A percentile compares a stretch with the other conserved stretches of the same genome.
Conservation (phyloP, 2,329 filamentous ascomycete genomes). For the Pseudogymnoascus sp. region DNA sequence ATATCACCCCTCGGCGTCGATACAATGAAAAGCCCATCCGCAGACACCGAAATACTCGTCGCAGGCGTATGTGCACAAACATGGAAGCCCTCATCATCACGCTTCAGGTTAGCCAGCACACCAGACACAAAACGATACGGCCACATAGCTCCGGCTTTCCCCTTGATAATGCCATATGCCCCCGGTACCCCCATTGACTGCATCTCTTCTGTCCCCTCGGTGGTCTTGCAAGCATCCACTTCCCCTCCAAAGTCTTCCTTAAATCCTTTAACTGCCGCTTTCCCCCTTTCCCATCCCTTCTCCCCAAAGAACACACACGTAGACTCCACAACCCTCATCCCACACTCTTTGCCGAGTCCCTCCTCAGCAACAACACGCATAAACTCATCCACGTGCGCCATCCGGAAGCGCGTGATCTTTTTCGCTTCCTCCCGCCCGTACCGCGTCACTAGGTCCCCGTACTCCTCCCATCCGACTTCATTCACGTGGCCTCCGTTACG, state of each 20-base stretch:
- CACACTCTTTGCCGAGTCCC: not conserved
- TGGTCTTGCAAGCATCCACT: not conserved
- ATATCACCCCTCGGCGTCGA: conserved; percentile 41
- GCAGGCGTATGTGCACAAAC: conserved; percentile 37
- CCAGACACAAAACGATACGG: conserved; percentile 44
- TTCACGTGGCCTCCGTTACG: conserved; percentile 49
- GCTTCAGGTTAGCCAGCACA: conserved; percentile 32
- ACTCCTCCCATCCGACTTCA: conserved; percentile 38
- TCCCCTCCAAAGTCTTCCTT: not conserved
- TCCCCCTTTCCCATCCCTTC: not conserved
- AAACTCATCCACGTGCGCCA: conserved; percentile 32
- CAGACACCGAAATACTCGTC: conserved; percentile 19
- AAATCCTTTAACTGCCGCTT: not conserved
- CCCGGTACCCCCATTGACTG: conserved; percentile 19
- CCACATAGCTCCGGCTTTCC: conserved; percentile 42
- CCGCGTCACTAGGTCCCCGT: conserved; percentile 28
- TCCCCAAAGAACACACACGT: not conserved
- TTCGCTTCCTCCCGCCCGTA: conserved; percentile 34
- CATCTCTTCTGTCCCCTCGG: not conserved
- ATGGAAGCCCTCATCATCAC: not conserved
- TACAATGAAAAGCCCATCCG: conserved; percentile 35
- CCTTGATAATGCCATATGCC: conserved; percentile 24
- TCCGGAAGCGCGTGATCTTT: conserved; percentile 38
- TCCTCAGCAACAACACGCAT: conserved; percentile 2
- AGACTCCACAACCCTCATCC: conserved; percentile 4